Evolutionary conservation across 805 yeast species (phyloP), one percentile per base, ranked within the genome.

Genomic region (Saturnispora besseyi): DNA sequence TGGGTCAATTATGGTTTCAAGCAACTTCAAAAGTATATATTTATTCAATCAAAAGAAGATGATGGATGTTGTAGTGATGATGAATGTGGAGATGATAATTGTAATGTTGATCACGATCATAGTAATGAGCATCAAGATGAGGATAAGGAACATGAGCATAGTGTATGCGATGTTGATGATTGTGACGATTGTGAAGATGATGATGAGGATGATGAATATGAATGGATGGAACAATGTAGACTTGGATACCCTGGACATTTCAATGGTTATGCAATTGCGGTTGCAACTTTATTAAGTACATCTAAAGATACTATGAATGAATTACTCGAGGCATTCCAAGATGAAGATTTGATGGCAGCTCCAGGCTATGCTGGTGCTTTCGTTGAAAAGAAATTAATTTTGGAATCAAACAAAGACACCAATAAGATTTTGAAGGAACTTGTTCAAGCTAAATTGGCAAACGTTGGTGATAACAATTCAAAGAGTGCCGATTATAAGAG

Each of bases 241-340:
- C 69, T 24, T 71, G 82, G 82, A 63, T 61, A 55, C 41, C 62
- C 69, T 43, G 86, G 83, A 1, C 63, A 62, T 21, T 72, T 76
- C 10, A 66, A 79, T 0, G 60, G 62, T 2, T 65, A 72, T n/a
- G 69, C 81, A 0, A 66, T 65, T 53, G 76, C 79, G 0, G 50
- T 74, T 24, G 57, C 69, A 13, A 71, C 61, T 24, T 52, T 75
- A 4, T 51, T 73, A 3, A 57, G 71, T 49, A 54, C 57, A 6
- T 57, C 60, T 1, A 47, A 55, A 1, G 64, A 66, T 33, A 37
- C 30, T 10, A 57, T 69, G 45, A 46, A 51, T 2, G 59, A 61
- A 41, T 54, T 71, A 44, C 24, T 53, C 0, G 41, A 48, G 3
- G 50, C 50, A 1, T 48, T 48, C 12, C 36, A 45, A 8, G 52